Evolutionary conservation across 2,329 filamentous ascomycete genomes (phyloP), one percentile per base, ranked within the genome.

Genomic region (Myriosclerotinia scirpicola): DNA sequence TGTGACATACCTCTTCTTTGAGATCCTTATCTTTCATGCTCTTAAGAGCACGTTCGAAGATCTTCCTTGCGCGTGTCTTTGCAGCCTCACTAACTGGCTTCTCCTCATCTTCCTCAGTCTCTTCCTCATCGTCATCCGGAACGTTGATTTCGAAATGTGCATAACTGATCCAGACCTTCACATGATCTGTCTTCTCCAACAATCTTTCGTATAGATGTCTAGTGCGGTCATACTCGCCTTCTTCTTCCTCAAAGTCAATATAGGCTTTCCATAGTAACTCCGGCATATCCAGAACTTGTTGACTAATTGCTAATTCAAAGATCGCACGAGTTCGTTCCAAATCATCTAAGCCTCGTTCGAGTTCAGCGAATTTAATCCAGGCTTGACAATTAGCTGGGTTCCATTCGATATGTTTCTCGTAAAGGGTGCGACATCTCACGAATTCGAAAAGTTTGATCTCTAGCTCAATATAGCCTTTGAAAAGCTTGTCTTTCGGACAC

Each of bases 81-180:
- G 94, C 93, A 67, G 89, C 89, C 30, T 95, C 92, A 78, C 90
- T 92, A 75, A 96, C 85, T 2, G 83, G 85, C 55, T 85, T 84
- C 79, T 89, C 80, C 26, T 85, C 81, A 3, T 82, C 83, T 12
- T 84, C 82, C 14, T 81, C 80, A 5, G 79, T 80, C 14, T 83
- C 88, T 53, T 90, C 86, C 63, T 87, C 86, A 26, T 85, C 82
- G 15, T 82, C 85, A 67, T 96, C 93, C 54, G 93, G 92, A 0
- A 97, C 88, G 77, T 95, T 94, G 81, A 98, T 92, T 79, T 99
- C 95, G 76, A 99, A 98, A 78, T 96, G 91, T n/a, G 95, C 95
- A 80, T 94, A 99, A 78, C 91, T 94, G 78, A 95, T 96, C 95
- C 95, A 99, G 68, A 99, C 95, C 83, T 98, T 99, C 82, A 97